Evolutionary conservation across 768 basidiomycete genomes (phyloP).

Genomic region (Boletus rufocinnamomeus): DNA sequence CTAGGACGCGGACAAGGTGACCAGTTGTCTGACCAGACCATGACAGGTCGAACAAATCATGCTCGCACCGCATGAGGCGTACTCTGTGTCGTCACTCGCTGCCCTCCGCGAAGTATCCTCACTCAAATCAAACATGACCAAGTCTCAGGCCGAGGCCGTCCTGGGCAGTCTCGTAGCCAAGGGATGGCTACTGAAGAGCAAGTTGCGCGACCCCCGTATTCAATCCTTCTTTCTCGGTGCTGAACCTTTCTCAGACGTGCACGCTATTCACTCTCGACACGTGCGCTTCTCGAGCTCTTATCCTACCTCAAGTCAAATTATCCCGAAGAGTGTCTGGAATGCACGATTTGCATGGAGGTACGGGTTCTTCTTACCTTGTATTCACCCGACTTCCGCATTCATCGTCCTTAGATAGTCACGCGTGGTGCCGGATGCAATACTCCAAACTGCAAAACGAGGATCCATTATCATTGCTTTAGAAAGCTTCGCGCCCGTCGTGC

Average conservation of each 20-base stretch:
- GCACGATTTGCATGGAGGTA: conserved; percentile 74
- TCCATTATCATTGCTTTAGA: conserved; percentile 68
- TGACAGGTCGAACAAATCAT: conserved; percentile 84
- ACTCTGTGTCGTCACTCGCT: conserved; percentile 73
- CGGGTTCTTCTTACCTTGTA: conserved; percentile 6
- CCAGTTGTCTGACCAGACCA: background rate
- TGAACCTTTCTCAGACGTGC: conserved; percentile 46
- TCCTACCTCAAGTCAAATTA: conserved; percentile 75
- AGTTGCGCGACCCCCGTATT: conserved; percentile 44
- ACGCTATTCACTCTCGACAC: conserved; percentile 74
- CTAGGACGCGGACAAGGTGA: too few species aligned
- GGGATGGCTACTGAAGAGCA: conserved; percentile 77
- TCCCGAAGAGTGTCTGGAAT: conserved; percentile 69
- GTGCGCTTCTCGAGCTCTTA: conserved; percentile 71
- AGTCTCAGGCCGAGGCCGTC: conserved; percentile 71
- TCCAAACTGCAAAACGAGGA: conserved; percentile 58
- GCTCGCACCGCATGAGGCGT: conserved; percentile 72
- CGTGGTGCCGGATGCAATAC: conserved; percentile 64
- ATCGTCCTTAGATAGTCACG: conserved; percentile 57
- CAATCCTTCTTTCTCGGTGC: conserved; percentile 1
- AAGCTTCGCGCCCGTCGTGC: conserved; percentile 46
- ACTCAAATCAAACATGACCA: conserved; percentile 66
- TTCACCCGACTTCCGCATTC: background rate
- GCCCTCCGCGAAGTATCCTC: conserved; percentile 70
- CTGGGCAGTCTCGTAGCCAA: conserved; percentile 82